Conservation (phyloP, 345 rosid genomes). For the Pistacia integerrima region DNA sequence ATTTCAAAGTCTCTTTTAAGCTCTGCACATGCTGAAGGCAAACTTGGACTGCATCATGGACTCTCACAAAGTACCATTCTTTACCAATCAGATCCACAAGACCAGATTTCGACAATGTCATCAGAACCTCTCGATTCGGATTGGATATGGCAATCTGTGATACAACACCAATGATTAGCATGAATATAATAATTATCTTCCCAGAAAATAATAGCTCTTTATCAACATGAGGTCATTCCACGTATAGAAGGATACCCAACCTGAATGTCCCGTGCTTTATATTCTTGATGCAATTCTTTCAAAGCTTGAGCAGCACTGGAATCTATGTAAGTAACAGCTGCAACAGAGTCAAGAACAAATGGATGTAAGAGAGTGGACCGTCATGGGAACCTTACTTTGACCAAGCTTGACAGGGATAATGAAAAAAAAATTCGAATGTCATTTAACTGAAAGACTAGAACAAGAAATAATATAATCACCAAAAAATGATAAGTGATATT, state of each 20-base stretch:
- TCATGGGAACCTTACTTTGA: background rate
- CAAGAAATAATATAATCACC: background rate
- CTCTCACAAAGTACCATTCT: slow-evolving; percentile 93
- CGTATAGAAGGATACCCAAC: slow-evolving; percentile 28
- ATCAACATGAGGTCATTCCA: background rate
- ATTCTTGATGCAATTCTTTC: slow-evolving; percentile 88
- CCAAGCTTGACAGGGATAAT: background rate
- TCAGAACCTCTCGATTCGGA: slow-evolving; percentile 78
- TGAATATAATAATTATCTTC: background rate
- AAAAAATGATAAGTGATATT: too few relatives aligned
- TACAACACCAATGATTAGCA: background rate
- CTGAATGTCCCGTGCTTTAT: slow-evolving; percentile 82
- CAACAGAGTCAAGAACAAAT: slow-evolving; percentile 11
- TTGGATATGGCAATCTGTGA: slow-evolving; percentile 85
- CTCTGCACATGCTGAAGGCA: slow-evolving; percentile 83
- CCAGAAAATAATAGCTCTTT: background rate
- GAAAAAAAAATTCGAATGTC: too few relatives aligned
- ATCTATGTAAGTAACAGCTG: slow-evolving; percentile 91
- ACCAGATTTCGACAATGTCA: slow-evolving; percentile 77
- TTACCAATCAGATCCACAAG: slow-evolving; percentile 79
- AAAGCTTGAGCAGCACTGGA: slow-evolving; percentile 93
- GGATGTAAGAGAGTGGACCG: background rate
- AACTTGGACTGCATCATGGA: slow-evolving; percentile 94
- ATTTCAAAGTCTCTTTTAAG: slow-evolving; percentile 34
- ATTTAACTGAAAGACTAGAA: background rate